Evolutionary conservation across 805 yeast species (phyloP), one percentile per base, ranked within the genome.

Genomic region (Yamadazyma kitorensis): DNA sequence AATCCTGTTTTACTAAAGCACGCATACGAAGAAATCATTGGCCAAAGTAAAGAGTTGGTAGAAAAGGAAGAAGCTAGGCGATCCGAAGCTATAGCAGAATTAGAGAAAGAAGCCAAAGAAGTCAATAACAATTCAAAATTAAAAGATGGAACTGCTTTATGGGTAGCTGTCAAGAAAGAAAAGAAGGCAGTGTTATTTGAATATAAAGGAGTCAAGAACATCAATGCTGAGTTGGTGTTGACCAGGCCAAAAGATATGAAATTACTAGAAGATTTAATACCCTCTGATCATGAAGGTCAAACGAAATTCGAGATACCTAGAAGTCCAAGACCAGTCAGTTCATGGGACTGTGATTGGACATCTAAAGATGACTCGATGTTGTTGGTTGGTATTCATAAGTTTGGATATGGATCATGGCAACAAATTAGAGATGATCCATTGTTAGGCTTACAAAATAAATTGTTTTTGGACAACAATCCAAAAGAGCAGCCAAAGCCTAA

Each of bases 361-460:
- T 68, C 72, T 10, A 76, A 70, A 20, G 95, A 93, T 54, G 99
- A 93, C 57, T 84, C 88, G 33, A 84, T 80, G 78, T 69, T 93
- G 34, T 58, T 93, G 41, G 76, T 85, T 22, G 99, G 99, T 44
- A 84, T 91, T 15, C 74, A 76, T 52, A 88, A 86, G 60, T 89
- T 89, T 59, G 99, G 99, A 0, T 89, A 87, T 57, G 98, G 98
- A 12, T 81, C 96, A 1, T 93, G 98, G 98, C 56, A 74, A 3
- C 89, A 85, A 52, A 89, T 93, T 29, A 72, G 98, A 53, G 99
- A 93, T 61, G 98, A 93, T 61, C 98, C 98, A 2, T 73, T 86
- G 33, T 70, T 93, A 39, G 89, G 88, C 8, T 68, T 93, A 41
- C 84, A 86, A 41, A 86, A 87, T 47, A 93, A 87, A 65, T 64